Conservation (phyloP, 805 yeast species). For the Saturnispora saitoi region DNA sequence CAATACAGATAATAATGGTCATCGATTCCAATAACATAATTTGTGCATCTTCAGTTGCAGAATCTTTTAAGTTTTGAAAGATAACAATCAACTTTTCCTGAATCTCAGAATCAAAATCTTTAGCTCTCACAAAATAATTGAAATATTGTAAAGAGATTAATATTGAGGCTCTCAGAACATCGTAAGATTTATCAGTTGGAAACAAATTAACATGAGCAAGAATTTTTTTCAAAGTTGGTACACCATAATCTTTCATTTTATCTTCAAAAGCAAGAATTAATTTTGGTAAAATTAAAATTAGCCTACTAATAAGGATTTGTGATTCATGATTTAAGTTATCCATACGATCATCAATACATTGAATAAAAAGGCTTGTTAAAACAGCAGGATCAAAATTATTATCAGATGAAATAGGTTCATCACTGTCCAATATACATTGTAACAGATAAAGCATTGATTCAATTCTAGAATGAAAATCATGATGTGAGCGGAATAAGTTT, state of each 20-base stretch:
- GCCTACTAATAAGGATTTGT: slow-evolving; percentile 39
- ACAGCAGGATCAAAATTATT: slow-evolving; percentile 14
- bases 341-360: slow-evolving; percentile 11
- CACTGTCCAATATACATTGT: slow-evolving; percentile 37
- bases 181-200: slow-evolving; percentile 19
- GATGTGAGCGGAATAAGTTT: slow-evolving; percentile 7
- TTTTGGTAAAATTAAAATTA: slow-evolving; percentile 46
- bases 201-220: slow-evolving; percentile 18
- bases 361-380: neutral
- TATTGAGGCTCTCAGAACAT: slow-evolving; percentile 23
- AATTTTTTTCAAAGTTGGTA: slow-evolving; percentile 18
- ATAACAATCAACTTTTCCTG: slow-evolving; percentile 27
- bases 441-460: slow-evolving; percentile 38
- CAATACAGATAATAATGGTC: slow-evolving; percentile 46
- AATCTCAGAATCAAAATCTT: slow-evolving; percentile 23
- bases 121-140: slow-evolving; percentile 23
- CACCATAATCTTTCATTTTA: slow-evolving; percentile 18
- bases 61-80: slow-evolving; percentile 40
- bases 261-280: slow-evolving; percentile 45
- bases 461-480: slow-evolving; percentile 15
- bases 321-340: slow-evolving; percentile 17
- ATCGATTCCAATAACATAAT: slow-evolving; percentile 64
- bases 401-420: slow-evolving; percentile 16
- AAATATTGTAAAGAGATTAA: slow-evolving; percentile 48
- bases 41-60: slow-evolving; percentile 74